These are phyloP conservation scores for Globisporangium orthogonon DNA, from an alignment of 352 stramenopile genomes.

Conservation along the genomic window DNA sequence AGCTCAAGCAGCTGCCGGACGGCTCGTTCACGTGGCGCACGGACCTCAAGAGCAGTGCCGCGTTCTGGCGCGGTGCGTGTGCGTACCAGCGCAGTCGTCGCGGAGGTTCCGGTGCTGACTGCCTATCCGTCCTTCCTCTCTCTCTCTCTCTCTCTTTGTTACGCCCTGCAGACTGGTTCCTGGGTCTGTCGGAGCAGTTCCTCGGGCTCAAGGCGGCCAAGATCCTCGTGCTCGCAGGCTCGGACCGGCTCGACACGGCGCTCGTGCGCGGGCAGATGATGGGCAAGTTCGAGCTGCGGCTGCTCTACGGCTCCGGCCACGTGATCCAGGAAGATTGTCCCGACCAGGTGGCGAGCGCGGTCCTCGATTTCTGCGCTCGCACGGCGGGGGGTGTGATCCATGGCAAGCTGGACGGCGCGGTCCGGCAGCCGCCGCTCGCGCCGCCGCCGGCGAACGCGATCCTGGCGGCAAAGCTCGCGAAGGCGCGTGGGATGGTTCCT, in stretches of 20 bases:
- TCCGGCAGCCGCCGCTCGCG: slow-evolving; percentile 18
- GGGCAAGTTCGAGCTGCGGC: slow-evolving; percentile 85
- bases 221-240: slow-evolving; percentile 80
- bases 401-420: slow-evolving; percentile 15
- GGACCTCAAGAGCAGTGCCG: slow-evolving; percentile 60
- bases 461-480: slow-evolving; percentile 46
- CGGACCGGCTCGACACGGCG: slow-evolving; percentile 82
- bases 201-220: slow-evolving; percentile 69
- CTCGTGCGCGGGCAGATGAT: slow-evolving; percentile 88
- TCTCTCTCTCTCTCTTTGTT: no score
- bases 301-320: slow-evolving; percentile 86
- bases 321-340: slow-evolving; percentile 86
- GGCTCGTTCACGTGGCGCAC: slow-evolving; percentile 69
- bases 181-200: slow-evolving; percentile 82
- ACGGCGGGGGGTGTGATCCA: slow-evolving; percentile 29
- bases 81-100: no score
- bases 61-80: slow-evolving; percentile 66
- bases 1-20: slow-evolving; percentile 42
- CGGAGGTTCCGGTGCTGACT: no score
- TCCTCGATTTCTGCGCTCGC: slow-evolving; percentile 58
- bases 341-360: slow-evolving; percentile 56
- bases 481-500: slow-evolving; percentile 56
- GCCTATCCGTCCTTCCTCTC: no score
- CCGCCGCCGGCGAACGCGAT: slow-evolving; percentile 20
- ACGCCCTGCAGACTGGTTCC: slow-evolving; percentile 59